phyloP scores from a whole-genome alignment of 192 early-diverging fungal species.

The Gryganskiella cystojenkinii region DNA sequence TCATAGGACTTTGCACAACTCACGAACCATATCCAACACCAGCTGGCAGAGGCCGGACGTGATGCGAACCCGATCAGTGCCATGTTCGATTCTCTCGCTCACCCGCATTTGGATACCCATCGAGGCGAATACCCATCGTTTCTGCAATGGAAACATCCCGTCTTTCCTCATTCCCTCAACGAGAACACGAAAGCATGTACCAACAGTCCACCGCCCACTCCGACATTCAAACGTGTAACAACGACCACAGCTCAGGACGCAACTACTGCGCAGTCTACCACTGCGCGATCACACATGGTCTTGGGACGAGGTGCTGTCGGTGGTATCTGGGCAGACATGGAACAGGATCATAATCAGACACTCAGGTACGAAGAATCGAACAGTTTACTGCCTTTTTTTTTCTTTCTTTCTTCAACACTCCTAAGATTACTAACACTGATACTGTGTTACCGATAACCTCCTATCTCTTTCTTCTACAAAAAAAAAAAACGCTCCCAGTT shows the following conservation, averaged over 20 bases:
- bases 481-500: too few species aligned
- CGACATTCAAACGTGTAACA: background rate
- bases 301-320: constrained; percentile 42
- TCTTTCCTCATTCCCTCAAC: background rate
- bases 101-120: constrained; percentile 42
- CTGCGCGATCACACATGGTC: constrained; percentile 32
- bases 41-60: constrained; percentile 44
- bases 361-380: constrained; percentile 28
- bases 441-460: too few species aligned
- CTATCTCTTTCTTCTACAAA: too few species aligned
- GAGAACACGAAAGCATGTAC: background rate
- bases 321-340: constrained; percentile 51
- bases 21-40: constrained; percentile 50
- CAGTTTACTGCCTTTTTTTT: background rate
- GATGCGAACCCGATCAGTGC: constrained; percentile 52
- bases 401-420: too few species aligned
- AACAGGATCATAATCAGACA: constrained; percentile 38
- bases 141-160: constrained; percentile 27
- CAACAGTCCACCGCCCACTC: constrained; percentile 9
- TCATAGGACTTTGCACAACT: constrained; percentile 41
- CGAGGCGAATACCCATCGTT: constrained; percentile 48
- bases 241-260: background rate
- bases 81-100: constrained; percentile 49
- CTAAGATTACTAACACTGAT: too few species aligned
- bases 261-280: background rate